Base-by-base conservation (phyloP, 176 grass and related monocot genomes). In the Bonia amplexicaulis region DNA sequence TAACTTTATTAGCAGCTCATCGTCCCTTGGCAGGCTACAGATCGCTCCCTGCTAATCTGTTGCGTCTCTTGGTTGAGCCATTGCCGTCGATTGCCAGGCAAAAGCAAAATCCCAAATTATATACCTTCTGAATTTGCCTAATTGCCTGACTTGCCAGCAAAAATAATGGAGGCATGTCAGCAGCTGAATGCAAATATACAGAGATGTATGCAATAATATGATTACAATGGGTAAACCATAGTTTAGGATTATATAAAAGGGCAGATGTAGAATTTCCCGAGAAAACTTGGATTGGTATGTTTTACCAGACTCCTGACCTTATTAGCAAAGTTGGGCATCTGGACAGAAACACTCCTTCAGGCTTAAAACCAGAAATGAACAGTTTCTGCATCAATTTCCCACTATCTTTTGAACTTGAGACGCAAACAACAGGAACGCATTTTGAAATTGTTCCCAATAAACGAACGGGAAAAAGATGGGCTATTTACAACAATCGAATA, bases 401-500 rank as follows among this genome's bases (percentile, higher is more conserved):
- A 42, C 31, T 68, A 68, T 64, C 41, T 55, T 25, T 67, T 66
- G 46, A 54, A 22, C 33, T 66, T 9, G 27, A 41, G 1, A 9
- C 40, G 4, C 20, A 80, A 40, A 40, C 14, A 73, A 79, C 53
- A 66, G 11, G 25, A 39, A 25, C 65, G 13, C 11, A 14, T 15
- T 29, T 31, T 25, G 6, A 42, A 53, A 52, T 5, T 20, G 54
- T 25, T 74, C 52, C 0, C 8, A 39, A 11, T 25, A 1, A 41
- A 39, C 1, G 1, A 77, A 59, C 11, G 1, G 23, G 22, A 49
- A 6, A 19, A 60, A 60, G 49, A 39, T 31, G 25, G 25, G 2
- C 26, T 77, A 86, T 90, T 82, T 90, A 86, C 83, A 85, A 26
- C 48, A 67, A 22, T 12, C 53, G 7, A 55, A 66, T 13, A 52